phyloP scores from a whole-genome alignment of 2,329 filamentous ascomycete species.

The Alternaria alternata region DNA sequence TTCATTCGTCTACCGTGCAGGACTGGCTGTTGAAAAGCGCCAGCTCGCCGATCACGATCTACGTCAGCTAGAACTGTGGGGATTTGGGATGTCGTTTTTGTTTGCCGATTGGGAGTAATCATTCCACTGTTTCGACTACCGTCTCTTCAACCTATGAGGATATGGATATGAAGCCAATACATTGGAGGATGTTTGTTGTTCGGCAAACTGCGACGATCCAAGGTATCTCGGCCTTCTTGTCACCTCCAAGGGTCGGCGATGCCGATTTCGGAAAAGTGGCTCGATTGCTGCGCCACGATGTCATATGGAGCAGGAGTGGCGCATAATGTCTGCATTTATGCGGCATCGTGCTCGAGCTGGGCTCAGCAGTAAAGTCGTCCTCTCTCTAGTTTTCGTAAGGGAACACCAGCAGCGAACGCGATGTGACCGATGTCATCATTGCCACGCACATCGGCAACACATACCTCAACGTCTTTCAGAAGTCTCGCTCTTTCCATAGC shows the following conservation, averaged over 20 bases:
- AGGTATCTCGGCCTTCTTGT: neutral
- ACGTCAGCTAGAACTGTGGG: conserved; percentile 1
- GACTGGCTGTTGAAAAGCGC: conserved; percentile 9
- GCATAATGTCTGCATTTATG: too few species aligned
- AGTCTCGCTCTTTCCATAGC: too few species aligned
- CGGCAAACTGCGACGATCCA: neutral
- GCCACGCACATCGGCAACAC: too few species aligned
- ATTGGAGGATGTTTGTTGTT: neutral
- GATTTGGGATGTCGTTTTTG: neutral
- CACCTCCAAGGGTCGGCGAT: neutral
- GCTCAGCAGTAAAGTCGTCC: too few species aligned
- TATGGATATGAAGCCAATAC: neutral
- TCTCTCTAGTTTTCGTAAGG: too few species aligned
- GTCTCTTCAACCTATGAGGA: neutral
- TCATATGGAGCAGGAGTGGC: too few species aligned
- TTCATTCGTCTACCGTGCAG: neutral
- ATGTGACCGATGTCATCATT: too few species aligned
- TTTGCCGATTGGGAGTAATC: neutral
- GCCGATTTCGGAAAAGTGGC: neutral
- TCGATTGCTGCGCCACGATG: too few species aligned
- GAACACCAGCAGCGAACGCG: too few species aligned
- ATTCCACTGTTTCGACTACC: neutral
- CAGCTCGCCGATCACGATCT: conserved; percentile 8
- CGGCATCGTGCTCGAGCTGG: too few species aligned
- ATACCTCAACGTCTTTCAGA: too few species aligned